Conservation (phyloP, 2,329 filamentous ascomycete species). For the Kalaharituber pfeilii region DNA sequence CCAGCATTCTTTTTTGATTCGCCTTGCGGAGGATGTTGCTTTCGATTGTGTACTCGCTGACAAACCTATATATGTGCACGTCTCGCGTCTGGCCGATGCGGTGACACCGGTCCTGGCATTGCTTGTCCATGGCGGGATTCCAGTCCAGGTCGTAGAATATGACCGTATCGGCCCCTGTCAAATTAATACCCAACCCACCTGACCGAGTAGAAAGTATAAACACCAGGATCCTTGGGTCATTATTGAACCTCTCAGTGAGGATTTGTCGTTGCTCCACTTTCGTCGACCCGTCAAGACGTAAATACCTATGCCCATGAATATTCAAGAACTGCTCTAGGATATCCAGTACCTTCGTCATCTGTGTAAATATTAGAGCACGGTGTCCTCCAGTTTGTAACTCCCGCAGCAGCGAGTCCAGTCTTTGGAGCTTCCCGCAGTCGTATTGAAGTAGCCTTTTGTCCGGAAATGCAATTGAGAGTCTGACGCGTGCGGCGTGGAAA, state of each 20-base stretch:
- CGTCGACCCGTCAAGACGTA: slow-evolving; percentile 88
- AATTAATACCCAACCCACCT: slow-evolving; percentile 85
- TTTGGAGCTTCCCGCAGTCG: slow-evolving; percentile 91
- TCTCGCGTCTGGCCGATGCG: slow-evolving; percentile 94
- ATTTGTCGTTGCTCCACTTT: slow-evolving; percentile 93
- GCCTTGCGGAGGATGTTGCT: slow-evolving; percentile 94
- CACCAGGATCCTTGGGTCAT: slow-evolving; percentile 74
- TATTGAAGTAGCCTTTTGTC: slow-evolving; percentile 93
- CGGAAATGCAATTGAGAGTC: slow-evolving; percentile 86
- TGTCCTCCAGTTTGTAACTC: slow-evolving; percentile 78
- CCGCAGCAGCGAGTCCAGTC: slow-evolving; percentile 68
- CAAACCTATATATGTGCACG: slow-evolving; percentile 90
- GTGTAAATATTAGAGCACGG: slow-evolving; percentile 91
- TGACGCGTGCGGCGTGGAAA: slow-evolving; percentile 86
- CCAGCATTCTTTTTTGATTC: slow-evolving; percentile 92
- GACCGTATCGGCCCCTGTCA: slow-evolving; percentile 90
- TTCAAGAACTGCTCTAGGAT: slow-evolving; percentile 96
- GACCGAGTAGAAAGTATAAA: slow-evolving; percentile 94
- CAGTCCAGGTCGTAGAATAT: slow-evolving; percentile 99
- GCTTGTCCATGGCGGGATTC: slow-evolving; percentile 99
- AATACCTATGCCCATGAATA: slow-evolving; percentile 91
- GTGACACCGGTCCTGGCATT: slow-evolving; percentile 93
- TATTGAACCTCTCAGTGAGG: slow-evolving; percentile 90
- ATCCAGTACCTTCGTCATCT: slow-evolving; percentile 97
- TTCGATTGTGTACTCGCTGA: slow-evolving; percentile 89